A percentile compares a stretch with the other conserved stretches of the same genome.
phyloP scores from a whole-genome alignment of 139 green algal genomes.

The Chlorella sp. region DNA sequence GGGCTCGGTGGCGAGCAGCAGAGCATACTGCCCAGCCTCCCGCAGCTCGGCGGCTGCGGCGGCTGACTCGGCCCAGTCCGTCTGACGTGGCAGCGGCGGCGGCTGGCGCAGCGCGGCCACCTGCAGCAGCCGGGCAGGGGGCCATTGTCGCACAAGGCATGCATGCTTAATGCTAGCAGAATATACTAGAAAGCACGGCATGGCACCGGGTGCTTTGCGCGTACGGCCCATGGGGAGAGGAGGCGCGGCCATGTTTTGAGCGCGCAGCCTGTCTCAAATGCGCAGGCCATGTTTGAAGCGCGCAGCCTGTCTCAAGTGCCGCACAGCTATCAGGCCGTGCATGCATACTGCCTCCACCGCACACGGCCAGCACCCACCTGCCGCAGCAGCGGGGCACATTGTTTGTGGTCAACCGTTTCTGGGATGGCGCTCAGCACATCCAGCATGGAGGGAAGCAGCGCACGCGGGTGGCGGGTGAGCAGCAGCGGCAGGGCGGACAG shows the following conservation, averaged over 20 bases:
- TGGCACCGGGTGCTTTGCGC: too few species aligned
- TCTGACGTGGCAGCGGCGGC: background rate
- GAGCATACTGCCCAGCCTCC: background rate
- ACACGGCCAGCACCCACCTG: background rate
- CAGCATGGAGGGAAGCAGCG: conserved; percentile 27
- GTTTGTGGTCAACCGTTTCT: conserved; percentile 29
- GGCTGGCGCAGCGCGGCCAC: background rate
- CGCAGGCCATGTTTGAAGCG: too few species aligned
- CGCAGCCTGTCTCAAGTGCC: too few species aligned
- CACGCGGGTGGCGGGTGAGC: conserved; percentile 31
- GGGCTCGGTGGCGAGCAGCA: conserved; percentile 40
- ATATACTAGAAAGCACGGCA: too few species aligned
- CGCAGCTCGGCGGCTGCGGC: background rate
- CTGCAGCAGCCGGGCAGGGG: background rate
- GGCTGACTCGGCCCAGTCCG: conserved; percentile 40
- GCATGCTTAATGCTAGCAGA: background rate
- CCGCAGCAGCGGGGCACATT: conserved; percentile 27
- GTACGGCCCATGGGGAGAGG: too few species aligned
- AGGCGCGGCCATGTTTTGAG: too few species aligned
- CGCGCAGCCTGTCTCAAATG: too few species aligned
- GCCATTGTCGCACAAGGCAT: background rate
- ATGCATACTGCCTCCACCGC: too few species aligned
- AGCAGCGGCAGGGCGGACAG: conserved; percentile 11
- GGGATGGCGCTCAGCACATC: conserved; percentile 33
- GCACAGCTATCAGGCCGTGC: too few species aligned